These are phyloP conservation scores for Camellia sinensis DNA, from an alignment of 148 eudicot genomes.

Conservation along the genomic window DNA sequence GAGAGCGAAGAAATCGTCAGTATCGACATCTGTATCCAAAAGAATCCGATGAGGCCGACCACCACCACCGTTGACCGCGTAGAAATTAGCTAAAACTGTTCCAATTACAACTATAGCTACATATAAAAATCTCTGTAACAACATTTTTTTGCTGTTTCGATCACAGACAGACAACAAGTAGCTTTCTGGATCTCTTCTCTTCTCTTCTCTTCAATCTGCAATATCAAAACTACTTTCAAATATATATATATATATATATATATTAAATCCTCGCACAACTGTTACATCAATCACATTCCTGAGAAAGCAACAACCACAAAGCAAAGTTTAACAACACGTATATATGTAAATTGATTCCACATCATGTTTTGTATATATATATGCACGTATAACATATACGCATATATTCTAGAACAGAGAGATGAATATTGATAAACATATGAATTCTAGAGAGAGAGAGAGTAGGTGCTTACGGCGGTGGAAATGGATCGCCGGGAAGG, in stretches of 20 bases:
- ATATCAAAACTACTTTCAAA: background rate
- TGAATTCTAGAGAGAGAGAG: background rate
- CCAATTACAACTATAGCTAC: background rate
- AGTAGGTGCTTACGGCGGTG: background rate
- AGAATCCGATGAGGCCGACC: conserved; percentile 36
- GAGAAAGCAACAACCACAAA: background rate
- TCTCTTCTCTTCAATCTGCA: background rate
- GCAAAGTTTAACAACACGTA: background rate
- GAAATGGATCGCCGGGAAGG: background rate
- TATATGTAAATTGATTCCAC: background rate
- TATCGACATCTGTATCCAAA: conserved; percentile 54
- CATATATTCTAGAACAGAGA: background rate
- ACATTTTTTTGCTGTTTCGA: conserved; percentile 14
- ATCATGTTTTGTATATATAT: background rate
- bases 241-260: too few species aligned
- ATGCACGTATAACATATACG: background rate
- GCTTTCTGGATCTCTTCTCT: background rate
- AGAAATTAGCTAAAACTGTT: background rate
- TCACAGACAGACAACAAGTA: background rate
- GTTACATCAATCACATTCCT: background rate
- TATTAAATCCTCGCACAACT: background rate
- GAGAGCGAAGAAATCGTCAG: conserved; percentile 55
- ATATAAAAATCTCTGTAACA: conserved; percentile 11
- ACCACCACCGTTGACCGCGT: background rate
- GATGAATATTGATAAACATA: background rate